Base-by-base conservation (phyloP, 345 rosid genomes). In the Acer campestre region DNA sequence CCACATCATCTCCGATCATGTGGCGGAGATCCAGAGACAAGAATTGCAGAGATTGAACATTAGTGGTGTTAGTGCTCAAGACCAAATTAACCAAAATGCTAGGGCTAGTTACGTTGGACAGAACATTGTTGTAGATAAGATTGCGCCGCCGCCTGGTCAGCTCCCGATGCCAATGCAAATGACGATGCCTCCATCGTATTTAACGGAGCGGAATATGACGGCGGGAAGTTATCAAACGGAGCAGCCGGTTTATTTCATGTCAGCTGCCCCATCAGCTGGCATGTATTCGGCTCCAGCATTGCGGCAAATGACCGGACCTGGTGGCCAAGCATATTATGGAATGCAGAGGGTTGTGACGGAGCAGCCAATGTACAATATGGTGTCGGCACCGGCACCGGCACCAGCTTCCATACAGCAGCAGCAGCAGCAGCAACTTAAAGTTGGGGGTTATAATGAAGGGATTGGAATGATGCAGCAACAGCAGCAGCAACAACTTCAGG, bases 11-110 rank as follows among this genome's bases (percentile, higher is more conserved):
- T 80, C 75, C 0, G 87, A 86, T 22, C 76, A 82, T 1, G 20
- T 77, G 53, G 22, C 65, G 74, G 89, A 84, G 66, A 78, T 82
- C 18, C 86, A 84, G 74, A 78, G 84, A 74, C 91, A 83, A 62
- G 90, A 89, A 20, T 74, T 86, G 55, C 88, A 82, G 74, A 80
- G 82, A 80, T 68, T 86, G 79, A 87, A 84, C 31, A 82, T 83
- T 48, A 61, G 80, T 10, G 80, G 80, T 5, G 75, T 74, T 58
- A 38, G 18, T 72, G 16, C 35, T 20, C 81, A 81, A 12, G 86
- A 87, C 25, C 85, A 81, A 65, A 75, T 51, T 61, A 78, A 75
- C 46, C 70, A 63, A 74, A 63, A 44, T 22, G 61, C 77, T 12
- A 63, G 48, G n/a, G 49, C 40, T n/a, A 65, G 63, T 66, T 53